Percentiles rank a stretch among this genome's conserved stretches.
These are phyloP conservation scores for Arachnomyces sp. DNA, from an alignment of 2,329 filamentous ascomycete species.

Conservation along the genomic window DNA sequence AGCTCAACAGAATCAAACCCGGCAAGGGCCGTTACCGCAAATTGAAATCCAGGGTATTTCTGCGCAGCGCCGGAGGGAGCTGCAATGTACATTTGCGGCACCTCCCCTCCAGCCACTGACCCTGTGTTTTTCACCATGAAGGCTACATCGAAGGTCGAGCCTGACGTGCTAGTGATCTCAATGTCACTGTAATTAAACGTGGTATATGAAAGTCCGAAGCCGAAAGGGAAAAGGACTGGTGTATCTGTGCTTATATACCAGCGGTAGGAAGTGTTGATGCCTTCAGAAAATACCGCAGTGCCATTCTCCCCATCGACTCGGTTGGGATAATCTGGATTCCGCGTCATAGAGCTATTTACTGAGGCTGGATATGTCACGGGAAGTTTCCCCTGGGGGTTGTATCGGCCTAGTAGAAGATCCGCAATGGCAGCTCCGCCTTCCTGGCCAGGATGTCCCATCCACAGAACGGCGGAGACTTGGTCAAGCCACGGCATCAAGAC, in stretches of 20 bases:
- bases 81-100: too few relatives aligned
- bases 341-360: too few relatives aligned
- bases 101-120: too few relatives aligned
- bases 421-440: constrained; percentile 76
- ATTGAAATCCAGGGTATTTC: too few relatives aligned
- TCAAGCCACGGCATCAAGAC: constrained; percentile 44
- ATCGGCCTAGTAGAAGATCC: constrained; percentile 66
- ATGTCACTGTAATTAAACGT: constrained; percentile 54
- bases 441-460: constrained; percentile 83
- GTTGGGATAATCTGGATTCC: constrained; percentile 69
- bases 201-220: constrained; percentile 72
- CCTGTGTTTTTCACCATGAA: constrained; percentile 41
- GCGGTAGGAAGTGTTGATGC: constrained; percentile 72
- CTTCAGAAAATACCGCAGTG: constrained; percentile 69
- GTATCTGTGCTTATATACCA: constrained; percentile 67
- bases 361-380: constrained; percentile 59
- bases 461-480: constrained; percentile 51
- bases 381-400: constrained; percentile 68
- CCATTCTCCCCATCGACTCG: constrained; percentile 63
- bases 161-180: constrained; percentile 22
- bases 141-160: too few relatives aligned
- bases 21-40: too few relatives aligned
- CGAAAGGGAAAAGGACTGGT: constrained; percentile 66
- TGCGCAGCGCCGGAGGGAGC: too few relatives aligned
- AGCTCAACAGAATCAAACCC: too few relatives aligned